Conservation (phyloP, 768 basidiomycete genomes). For the Pleurotus ostreatus region DNA sequence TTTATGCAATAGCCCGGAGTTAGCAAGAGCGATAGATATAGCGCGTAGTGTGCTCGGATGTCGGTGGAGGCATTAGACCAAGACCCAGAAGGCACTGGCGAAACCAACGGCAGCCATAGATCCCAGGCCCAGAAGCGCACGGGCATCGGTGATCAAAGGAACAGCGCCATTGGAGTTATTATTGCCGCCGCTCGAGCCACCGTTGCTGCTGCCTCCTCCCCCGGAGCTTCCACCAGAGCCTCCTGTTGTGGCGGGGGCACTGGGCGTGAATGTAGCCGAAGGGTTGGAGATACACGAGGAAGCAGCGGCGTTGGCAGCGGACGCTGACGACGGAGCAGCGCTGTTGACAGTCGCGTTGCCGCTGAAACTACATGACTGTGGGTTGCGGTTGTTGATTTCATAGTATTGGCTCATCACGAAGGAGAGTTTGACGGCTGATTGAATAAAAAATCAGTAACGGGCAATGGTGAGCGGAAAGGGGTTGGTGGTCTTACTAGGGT, state of each 20-base stretch:
- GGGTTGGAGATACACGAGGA: slow-evolving; percentile 67
- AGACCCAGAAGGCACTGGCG: slow-evolving; percentile 39
- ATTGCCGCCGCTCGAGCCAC: slow-evolving; percentile 17
- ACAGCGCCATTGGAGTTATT: slow-evolving; percentile 21
- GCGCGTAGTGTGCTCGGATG: too few relatives aligned
- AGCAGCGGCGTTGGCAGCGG: slow-evolving; percentile 51
- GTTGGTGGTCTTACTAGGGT: slow-evolving; percentile 53
- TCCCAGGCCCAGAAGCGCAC: slow-evolving; percentile 32
- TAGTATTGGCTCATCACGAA: slow-evolving; percentile 82
- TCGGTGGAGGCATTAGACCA: slow-evolving; percentile 23
- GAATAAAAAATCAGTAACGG: slow-evolving; percentile 3
- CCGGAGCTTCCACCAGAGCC: slow-evolving; percentile 17
- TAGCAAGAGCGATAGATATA: too few relatives aligned
- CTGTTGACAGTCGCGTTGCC: slow-evolving; percentile 82
- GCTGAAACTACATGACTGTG: slow-evolving; percentile 68
- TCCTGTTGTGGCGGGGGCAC: slow-evolving; percentile 25
- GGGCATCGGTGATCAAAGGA: slow-evolving; percentile 20
- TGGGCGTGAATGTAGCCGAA: slow-evolving; percentile 60
- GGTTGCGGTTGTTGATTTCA: slow-evolving; percentile 52
- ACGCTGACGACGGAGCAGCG: slow-evolving; percentile 41
- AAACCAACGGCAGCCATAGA: slow-evolving; percentile 30
- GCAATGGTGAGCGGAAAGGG: slow-evolving; percentile 6
- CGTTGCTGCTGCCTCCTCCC: slow-evolving; percentile 15
- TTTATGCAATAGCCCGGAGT: too few relatives aligned
- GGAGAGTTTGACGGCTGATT: slow-evolving; percentile 69